A percentile compares a stretch with the other conserved stretches of the same genome.
phyloP scores from a whole-genome alignment of 2,329 filamentous ascomycete genomes.

The Microsporum audouinii region DNA sequence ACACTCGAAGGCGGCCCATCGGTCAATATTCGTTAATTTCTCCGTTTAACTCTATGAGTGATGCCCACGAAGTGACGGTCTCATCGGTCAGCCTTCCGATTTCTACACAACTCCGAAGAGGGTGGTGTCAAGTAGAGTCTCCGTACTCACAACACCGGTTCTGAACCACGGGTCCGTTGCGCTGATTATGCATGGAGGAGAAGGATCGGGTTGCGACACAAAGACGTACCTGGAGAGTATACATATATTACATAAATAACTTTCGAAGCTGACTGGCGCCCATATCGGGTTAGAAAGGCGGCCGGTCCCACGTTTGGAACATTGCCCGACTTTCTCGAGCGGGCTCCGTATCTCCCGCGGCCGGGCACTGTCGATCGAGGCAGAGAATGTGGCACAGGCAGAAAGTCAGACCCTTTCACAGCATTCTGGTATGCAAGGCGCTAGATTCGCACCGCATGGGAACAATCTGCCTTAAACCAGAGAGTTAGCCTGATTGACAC shows the following conservation, averaged over 20 bases:
- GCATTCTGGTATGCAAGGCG: not conserved
- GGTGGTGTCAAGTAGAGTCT: not conserved
- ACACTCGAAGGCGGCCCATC: not conserved
- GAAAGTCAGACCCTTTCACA: not conserved
- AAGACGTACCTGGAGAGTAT: not conserved
- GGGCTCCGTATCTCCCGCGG: not conserved
- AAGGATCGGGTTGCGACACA: conserved; percentile 2
- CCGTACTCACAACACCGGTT: not conserved
- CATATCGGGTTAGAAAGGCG: not conserved
- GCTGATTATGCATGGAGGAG: not conserved
- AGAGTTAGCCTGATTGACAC: not conserved
- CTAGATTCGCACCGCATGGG: not conserved
- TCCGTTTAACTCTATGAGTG: not conserved
- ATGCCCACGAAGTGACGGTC: not conserved
- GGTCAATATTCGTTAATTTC: not conserved
- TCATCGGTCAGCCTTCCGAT: not conserved
- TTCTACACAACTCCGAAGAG: not conserved
- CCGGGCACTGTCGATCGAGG: not conserved
- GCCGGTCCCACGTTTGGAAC: not conserved
- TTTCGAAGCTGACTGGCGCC: not conserved
- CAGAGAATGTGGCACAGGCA: not conserved
- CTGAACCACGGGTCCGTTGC: conserved; percentile 1
- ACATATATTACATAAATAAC: not conserved
- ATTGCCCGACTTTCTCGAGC: not conserved
- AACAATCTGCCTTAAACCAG: not conserved